These are phyloP conservation scores for Blastobotrys illinoisensis DNA, from an alignment of 1,139 yeast species.

Conservation along the genomic window DNA sequence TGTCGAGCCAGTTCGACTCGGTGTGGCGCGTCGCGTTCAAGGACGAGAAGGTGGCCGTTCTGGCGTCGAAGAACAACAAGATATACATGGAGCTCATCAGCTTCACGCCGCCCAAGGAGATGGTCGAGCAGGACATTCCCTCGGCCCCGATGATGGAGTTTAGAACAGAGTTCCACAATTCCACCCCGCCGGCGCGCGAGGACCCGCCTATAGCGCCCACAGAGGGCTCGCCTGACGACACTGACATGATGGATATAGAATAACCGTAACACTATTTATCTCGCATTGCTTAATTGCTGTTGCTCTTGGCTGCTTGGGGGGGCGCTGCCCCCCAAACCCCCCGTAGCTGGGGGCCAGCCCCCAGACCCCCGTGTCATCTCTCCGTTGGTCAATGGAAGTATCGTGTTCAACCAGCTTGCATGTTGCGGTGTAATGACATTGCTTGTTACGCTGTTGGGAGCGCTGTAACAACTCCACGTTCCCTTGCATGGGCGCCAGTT, in stretches of 20 bases:
- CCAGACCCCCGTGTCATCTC: too few species aligned
- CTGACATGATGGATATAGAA: slow-evolving; percentile 4
- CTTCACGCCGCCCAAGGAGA: slow-evolving; percentile 28
- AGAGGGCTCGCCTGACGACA: neutral
- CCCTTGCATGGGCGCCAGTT: too few species aligned
- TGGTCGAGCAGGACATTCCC: slow-evolving; percentile 6
- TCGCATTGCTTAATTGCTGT: too few species aligned
- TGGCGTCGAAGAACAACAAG: slow-evolving; percentile 33
- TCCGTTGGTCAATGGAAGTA: too few species aligned
- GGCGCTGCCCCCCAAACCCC: neutral
- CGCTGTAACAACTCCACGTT: too few species aligned
- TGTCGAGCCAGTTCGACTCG: slow-evolving; percentile 34
- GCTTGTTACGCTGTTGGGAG: too few species aligned
- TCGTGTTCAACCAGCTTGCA: too few species aligned
- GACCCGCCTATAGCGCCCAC: neutral
- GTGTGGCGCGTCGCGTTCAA: slow-evolving; percentile 41
- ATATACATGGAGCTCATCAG: slow-evolving; percentile 37
- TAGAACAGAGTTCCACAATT: neutral
- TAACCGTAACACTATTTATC: neutral
- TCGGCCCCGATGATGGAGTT: slow-evolving; percentile 1
- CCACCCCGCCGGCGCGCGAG: neutral
- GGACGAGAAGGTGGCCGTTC: slow-evolving; percentile 38
- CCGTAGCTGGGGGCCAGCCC: too few species aligned
- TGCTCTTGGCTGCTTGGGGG: too few species aligned
- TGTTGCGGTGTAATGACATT: too few species aligned